Evolutionary conservation across 2,329 filamentous ascomycete species (phyloP).

Genomic region (Penicillium olsonii): DNA sequence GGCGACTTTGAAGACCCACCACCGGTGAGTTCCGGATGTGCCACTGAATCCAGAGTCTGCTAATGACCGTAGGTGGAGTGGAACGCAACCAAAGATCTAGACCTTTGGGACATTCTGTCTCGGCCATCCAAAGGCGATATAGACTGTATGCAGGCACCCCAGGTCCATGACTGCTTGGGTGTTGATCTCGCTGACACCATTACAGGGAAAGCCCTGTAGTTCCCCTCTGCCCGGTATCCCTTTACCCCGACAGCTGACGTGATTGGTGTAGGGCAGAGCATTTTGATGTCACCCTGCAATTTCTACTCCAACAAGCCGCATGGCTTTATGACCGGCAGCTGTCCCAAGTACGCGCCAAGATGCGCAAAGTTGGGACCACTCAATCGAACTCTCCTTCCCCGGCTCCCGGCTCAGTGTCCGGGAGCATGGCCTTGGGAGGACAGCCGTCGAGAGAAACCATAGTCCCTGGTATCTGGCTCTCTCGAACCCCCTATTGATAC

Average conservation of each 20-base stretch:
- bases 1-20: slow-evolving; percentile 89
- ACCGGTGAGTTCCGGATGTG: slow-evolving; percentile 57
- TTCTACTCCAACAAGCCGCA: slow-evolving; percentile 88
- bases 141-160: slow-evolving; percentile 65
- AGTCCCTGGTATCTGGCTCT: slow-evolving; percentile 30
- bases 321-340: slow-evolving; percentile 92
- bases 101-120: slow-evolving; percentile 87
- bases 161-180: slow-evolving; percentile 19
- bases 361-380: slow-evolving; percentile 63
- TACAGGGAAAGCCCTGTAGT: slow-evolving; percentile 74
- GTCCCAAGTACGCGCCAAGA: slow-evolving; percentile 85
- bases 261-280: slow-evolving; percentile 59
- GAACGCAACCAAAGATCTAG: slow-evolving; percentile 82
- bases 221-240: not conserved
- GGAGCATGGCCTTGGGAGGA: slow-evolving; percentile 41
- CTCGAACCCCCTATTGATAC: not conserved
- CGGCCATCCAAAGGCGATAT: slow-evolving; percentile 78
- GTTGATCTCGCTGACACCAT: slow-evolving; percentile 21
- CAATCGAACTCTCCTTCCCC: slow-evolving; percentile 47
- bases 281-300: slow-evolving; percentile 83
- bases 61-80: slow-evolving; percentile 69
- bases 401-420: slow-evolving; percentile 44
- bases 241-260: slow-evolving; percentile 5
- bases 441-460: slow-evolving; percentile 36
- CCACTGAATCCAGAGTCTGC: slow-evolving; percentile 12